phyloP scores from a whole-genome alignment of 176 grass and related monocot genomes.

The Eremochloa ophiuroides region DNA sequence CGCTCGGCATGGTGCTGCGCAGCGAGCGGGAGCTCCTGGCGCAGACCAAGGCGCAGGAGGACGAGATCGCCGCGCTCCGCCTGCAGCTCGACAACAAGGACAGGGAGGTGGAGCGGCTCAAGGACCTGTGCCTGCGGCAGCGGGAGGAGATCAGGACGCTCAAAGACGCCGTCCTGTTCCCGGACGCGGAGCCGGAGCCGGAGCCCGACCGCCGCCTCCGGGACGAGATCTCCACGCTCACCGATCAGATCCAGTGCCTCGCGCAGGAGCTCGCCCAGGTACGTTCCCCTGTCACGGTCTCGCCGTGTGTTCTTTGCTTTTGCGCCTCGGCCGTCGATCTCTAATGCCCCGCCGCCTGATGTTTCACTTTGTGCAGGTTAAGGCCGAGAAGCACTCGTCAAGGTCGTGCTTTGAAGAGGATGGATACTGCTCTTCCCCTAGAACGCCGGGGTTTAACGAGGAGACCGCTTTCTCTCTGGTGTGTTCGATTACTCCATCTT shows the following conservation, averaged over 20 bases:
- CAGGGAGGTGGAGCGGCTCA: slow-evolving; percentile 84
- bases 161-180: slow-evolving; percentile 87
- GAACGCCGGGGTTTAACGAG: slow-evolving; percentile 51
- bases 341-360: slow-evolving; percentile 1
- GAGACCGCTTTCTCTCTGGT: slow-evolving; percentile 62
- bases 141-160: slow-evolving; percentile 85
- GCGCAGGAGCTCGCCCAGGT: slow-evolving; percentile 93
- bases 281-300: slow-evolving; percentile 14
- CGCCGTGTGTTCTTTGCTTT: background rate
- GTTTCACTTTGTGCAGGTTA: slow-evolving; percentile 49
- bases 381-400: slow-evolving; percentile 57
- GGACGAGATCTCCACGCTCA: slow-evolving; percentile 79
- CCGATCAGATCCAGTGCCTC: slow-evolving; percentile 79
- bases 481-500: slow-evolving; percentile 2
- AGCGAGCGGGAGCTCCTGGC: slow-evolving; percentile 89
- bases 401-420: slow-evolving; percentile 53
- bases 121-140: slow-evolving; percentile 81
- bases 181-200: slow-evolving; percentile 32
- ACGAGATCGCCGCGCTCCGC: slow-evolving; percentile 65
- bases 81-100: slow-evolving; percentile 65
- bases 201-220: slow-evolving; percentile 63
- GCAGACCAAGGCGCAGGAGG: slow-evolving; percentile 79
- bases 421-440: slow-evolving; percentile 53
- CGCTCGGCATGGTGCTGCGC: slow-evolving; percentile 81
- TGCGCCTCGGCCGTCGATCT: background rate